These are phyloP conservation scores for Talaromyces sp. DNA, from an alignment of 2,329 filamentous ascomycete species.

Conservation along the genomic window DNA sequence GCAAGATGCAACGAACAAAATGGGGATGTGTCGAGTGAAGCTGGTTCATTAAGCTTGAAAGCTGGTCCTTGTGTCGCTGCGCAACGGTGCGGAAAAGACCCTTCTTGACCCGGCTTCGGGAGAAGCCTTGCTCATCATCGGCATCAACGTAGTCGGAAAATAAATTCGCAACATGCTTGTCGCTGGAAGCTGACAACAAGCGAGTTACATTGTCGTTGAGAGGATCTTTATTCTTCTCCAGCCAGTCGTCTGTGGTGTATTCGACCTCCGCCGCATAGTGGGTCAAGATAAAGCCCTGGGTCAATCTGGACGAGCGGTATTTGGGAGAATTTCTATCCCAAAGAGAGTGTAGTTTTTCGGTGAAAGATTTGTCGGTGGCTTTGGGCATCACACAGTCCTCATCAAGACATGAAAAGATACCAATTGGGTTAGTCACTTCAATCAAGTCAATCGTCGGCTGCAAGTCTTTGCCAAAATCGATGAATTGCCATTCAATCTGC, in stretches of 20 bases:
- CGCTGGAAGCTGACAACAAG: conserved; percentile 72
- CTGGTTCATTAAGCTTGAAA: conserved; percentile 93
- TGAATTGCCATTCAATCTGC: conserved; percentile 99
- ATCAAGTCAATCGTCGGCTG: conserved; percentile 98
- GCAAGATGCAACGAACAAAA: conserved; percentile 95
- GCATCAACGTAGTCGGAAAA: conserved; percentile 83
- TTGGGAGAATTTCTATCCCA: conserved; percentile 97
- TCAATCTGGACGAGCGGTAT: conserved; percentile 80
- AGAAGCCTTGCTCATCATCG: conserved; percentile 65
- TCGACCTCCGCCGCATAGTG: conserved; percentile 98
- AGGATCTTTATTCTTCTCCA: conserved; percentile 99
- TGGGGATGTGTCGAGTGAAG: conserved; percentile 95
- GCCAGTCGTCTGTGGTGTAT: conserved; percentile 89
- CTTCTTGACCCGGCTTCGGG: conserved; percentile 83
- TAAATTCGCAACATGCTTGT: conserved; percentile 75
- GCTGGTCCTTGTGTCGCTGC: conserved; percentile 93
- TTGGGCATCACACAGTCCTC: conserved; percentile 99
- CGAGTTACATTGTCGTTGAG: conserved; percentile 95
- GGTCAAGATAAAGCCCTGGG: conserved; percentile 89
- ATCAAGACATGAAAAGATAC: conserved; percentile 96
- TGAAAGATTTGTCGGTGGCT: conserved; percentile 93
- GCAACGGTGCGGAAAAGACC: conserved; percentile 95
- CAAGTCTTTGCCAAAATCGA: conserved; percentile 94
- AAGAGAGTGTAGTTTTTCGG: conserved; percentile 90
- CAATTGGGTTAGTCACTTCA: conserved; percentile 91